Evolutionary conservation across 768 basidiomycete genomes (phyloP).

Genomic region (Boletus vermiculosoides): DNA sequence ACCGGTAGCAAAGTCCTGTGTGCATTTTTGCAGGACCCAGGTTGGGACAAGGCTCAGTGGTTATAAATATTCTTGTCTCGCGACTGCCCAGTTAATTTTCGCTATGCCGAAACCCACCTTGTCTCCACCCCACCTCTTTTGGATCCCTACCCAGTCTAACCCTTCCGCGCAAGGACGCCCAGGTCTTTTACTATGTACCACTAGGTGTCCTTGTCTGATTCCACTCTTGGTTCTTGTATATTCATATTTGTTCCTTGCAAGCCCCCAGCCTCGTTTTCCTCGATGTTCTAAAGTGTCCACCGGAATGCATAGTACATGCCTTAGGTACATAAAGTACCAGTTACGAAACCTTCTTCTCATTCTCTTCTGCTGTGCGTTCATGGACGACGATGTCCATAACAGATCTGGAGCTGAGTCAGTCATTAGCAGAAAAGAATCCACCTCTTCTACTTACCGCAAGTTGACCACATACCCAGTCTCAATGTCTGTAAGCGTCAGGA

Average conservation of each 20-base stretch:
- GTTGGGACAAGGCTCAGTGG: conserved; percentile 86
- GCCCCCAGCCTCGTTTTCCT: not conserved
- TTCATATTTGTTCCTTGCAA: conserved; percentile 17
- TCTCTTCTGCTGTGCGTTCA: conserved; percentile 35
- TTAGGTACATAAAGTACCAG: conserved; percentile 12
- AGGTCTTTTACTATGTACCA: conserved; percentile 19
- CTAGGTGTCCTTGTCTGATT: conserved; percentile 15
- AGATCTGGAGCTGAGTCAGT: conserved; percentile 44
- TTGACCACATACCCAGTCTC: conserved; percentile 73
- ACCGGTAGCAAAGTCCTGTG: conserved; percentile 97
- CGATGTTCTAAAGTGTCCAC: not conserved
- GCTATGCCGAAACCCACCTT: not conserved
- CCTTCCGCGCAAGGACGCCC: conserved; percentile 8
- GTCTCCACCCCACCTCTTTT: not conserved
- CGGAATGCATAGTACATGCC: conserved; percentile 7
- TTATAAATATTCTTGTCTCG: conserved; percentile 38
- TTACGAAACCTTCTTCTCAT: conserved; percentile 10
- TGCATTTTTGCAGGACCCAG: conserved; percentile 92
- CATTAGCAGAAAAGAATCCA: not conserved
- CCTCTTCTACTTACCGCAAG: conserved; percentile 50
- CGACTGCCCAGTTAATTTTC: not conserved
- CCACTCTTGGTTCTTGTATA: conserved; percentile 20
- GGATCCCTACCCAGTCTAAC: conserved; percentile 1
- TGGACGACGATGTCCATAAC: conserved; percentile 77
- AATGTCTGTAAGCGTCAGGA: conserved; percentile 69